Base-by-base conservation (phyloP, 176 grass and related monocot genomes). In the Aegilops umbellulata region DNA sequence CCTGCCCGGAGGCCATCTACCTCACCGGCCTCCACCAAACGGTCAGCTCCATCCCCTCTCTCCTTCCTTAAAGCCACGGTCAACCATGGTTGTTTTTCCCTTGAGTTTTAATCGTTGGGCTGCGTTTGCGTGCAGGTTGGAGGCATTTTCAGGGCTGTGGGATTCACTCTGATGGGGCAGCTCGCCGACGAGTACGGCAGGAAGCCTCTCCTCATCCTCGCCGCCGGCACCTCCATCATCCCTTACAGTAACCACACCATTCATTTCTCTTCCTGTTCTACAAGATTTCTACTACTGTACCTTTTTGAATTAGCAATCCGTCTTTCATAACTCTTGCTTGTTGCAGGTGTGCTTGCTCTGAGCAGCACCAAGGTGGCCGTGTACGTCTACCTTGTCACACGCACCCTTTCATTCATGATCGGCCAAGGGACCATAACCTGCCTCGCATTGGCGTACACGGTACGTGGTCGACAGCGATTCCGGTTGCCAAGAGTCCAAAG, bases 371-470 rank as follows among this genome's bases (percentile, higher is more conserved):
- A 84, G 72, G 61, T 68, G 6, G 84, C 83, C 8, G 89, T 95
- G 29, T 97, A 97, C 46, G 12, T 81, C 14, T 93, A 90, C 39
- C 83, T 93, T 86, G 35, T 90, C 42, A 80, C 90, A 61, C 89
- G 93, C 58, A 93, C 95, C 7, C 76, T 97, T 5, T 90, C 95
- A 3, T 92, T 84, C 39, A 88, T 94, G 72, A 74, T 97, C 35
- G 93, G 95, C 46, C 92, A 94, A 90, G 95, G 95, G 83, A 94
- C 90, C 84, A 93, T 95, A 80, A 87, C 90, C 66, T 91, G 88
- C 79, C 90, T 97, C 3, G 75, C 95, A 17, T 76, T 94, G 64
- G 84, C 95, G 31, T 97, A 97, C 90, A 84, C 90, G 80, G 95
- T 97, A 74, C 1, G 23, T 67, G 29, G 6, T 42, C 36, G 70